These are phyloP conservation scores for Debaryomycetaceae sp. DNA, from an alignment of 1,139 yeast species.

Conservation along the genomic window DNA sequence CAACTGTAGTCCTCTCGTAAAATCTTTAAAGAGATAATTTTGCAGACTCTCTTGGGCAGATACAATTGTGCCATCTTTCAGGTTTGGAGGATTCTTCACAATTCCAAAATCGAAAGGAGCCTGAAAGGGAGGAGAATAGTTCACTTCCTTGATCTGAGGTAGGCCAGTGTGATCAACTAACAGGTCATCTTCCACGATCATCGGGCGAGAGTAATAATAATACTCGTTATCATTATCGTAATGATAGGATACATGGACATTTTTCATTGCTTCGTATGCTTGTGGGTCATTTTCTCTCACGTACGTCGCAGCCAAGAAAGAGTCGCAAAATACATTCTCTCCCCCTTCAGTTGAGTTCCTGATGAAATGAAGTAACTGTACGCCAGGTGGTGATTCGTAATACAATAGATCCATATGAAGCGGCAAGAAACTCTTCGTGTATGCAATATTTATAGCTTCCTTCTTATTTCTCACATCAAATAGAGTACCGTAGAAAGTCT, in stretches of 20 bases:
- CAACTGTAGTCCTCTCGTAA: conserved; percentile 53
- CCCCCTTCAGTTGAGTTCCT: conserved; percentile 66
- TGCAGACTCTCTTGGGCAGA: conserved; percentile 17
- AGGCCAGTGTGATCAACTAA: conserved; percentile 26
- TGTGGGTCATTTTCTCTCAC: conserved; percentile 54
- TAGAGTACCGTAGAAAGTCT: conserved; percentile 70
- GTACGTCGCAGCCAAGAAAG: conserved; percentile 62
- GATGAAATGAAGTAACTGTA: conserved; percentile 68
- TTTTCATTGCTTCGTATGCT: conserved; percentile 62
- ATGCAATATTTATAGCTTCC: conserved; percentile 71
- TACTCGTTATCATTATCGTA: conserved; percentile 63
- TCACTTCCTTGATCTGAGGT: conserved; percentile 53
- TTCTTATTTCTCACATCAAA: conserved; percentile 64
- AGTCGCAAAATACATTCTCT: conserved; percentile 71
- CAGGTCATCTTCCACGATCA: conserved; percentile 55
- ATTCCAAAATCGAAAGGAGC: conserved; percentile 69
- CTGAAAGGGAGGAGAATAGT: conserved; percentile 84
- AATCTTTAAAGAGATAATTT: conserved; percentile 42
- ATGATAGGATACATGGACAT: conserved; percentile 68
- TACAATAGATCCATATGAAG: conserved; percentile 79
- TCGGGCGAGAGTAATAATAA: conserved; percentile 64
- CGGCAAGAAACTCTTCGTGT: conserved; percentile 65
- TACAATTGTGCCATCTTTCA: conserved; percentile 9
- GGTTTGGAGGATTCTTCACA: conserved; percentile 23
- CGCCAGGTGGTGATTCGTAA: conserved; percentile 82